A percentile compares a stretch with the other conserved stretches of the same genome.
Conservation (phyloP, 768 basidiomycete genomes). For the Pisolithus albus region DNA sequence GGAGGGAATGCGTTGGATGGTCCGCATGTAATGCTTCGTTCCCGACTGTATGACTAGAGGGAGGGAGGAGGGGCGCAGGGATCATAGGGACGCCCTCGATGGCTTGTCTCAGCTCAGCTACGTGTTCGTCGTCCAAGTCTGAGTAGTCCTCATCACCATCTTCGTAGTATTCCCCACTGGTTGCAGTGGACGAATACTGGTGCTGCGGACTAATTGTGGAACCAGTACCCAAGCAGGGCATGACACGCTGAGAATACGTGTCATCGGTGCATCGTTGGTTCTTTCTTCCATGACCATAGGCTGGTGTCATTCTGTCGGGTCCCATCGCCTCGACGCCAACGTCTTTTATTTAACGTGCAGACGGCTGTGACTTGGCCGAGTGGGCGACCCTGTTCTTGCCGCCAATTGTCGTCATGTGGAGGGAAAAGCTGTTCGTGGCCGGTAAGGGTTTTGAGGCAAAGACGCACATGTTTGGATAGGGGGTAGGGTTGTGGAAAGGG, state of each 20-base stretch:
- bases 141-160: neutral
- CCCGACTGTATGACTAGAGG: neutral
- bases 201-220: neutral
- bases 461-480: neutral
- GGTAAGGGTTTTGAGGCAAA: neutral
- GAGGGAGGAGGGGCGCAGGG: neutral
- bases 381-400: slow-evolving; percentile 2
- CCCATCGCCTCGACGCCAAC: neutral
- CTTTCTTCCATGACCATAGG: neutral
- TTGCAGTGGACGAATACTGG: neutral
- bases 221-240: neutral
- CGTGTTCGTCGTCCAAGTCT: neutral
- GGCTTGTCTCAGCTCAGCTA: neutral
- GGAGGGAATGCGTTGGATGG: too few species aligned
- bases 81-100: neutral
- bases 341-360: slow-evolving; percentile 3
- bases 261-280: neutral
- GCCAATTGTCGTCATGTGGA: slow-evolving; percentile 5
- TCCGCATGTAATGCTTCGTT: too few species aligned
- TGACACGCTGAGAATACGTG: neutral
- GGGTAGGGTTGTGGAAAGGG: neutral
- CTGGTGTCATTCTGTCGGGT: neutral
- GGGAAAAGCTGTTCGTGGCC: neutral
- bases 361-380: slow-evolving; percentile 1
- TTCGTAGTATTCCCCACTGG: neutral